These are phyloP conservation scores for Lachnellula cervina DNA, from an alignment of 2,329 filamentous ascomycete genomes.

Conservation along the genomic window DNA sequence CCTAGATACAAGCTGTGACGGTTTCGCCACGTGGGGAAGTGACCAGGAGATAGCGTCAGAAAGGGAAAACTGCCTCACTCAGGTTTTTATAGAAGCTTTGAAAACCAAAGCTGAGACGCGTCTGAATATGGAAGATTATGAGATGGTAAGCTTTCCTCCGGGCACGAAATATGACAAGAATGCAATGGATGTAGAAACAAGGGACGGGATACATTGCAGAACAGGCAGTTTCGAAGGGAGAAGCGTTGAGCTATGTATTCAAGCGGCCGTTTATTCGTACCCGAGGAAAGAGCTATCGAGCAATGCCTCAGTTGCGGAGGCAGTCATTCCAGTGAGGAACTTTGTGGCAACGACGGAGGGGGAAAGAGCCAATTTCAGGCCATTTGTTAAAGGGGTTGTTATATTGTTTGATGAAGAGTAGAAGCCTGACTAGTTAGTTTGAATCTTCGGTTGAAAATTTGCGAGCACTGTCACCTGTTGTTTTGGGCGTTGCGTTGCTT, in stretches of 20 bases:
- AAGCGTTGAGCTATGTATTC: slow-evolving; percentile 2
- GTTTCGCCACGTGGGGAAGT: slow-evolving; percentile 9
- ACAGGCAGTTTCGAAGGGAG: neutral
- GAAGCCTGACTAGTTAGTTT: too few species aligned
- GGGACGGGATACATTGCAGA: slow-evolving; percentile 2
- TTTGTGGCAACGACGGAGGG: slow-evolving; percentile 3
- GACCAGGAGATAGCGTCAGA: slow-evolving; percentile 4
- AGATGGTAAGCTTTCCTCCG: slow-evolving; percentile 9
- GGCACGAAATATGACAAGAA: slow-evolving; percentile 8
- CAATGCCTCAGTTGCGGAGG: neutral
- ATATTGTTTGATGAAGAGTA: neutral
- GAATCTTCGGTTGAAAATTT: too few species aligned
- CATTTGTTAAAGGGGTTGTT: slow-evolving; percentile 6
- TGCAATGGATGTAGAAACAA: slow-evolving; percentile 9
- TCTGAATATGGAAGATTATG: slow-evolving; percentile 15
- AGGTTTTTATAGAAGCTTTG: slow-evolving; percentile 9
- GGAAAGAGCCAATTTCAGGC: neutral
- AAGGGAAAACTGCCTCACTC: neutral
- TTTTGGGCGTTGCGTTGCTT: too few species aligned
- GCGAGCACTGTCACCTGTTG: too few species aligned
- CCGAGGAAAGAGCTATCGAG: neutral
- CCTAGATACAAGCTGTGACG: neutral
- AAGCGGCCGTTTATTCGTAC: slow-evolving; percentile 6
- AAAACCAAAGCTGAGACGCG: slow-evolving; percentile 11
- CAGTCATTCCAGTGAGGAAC: slow-evolving; percentile 4